These are phyloP conservation scores for Scleroderma citrinum DNA, from an alignment of 768 basidiomycete species.

Conservation along the genomic window DNA sequence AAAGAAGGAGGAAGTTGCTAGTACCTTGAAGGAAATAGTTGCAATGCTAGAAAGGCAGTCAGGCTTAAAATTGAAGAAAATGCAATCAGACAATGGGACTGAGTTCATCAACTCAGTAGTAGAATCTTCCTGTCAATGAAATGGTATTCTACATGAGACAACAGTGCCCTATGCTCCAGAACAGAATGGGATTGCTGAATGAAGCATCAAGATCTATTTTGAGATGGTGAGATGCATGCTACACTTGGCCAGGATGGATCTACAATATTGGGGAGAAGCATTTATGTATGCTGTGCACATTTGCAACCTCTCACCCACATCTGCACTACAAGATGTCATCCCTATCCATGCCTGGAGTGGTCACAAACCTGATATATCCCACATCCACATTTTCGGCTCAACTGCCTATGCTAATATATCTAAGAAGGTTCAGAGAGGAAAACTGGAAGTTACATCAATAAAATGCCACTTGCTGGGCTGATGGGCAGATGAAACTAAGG, in stretches of 20 bases:
- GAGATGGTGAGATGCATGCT: neutral
- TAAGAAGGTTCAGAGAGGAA: conserved; percentile 14
- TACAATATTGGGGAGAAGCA: conserved; percentile 9
- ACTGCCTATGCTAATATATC: conserved; percentile 25
- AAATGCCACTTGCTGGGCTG: conserved; percentile 3
- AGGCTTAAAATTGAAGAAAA: neutral
- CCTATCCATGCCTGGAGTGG: conserved; percentile 17
- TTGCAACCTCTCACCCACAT: conserved; percentile 9
- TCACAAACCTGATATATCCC: conserved; percentile 22
- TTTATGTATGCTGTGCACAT: conserved; percentile 12
- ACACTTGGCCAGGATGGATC: neutral
- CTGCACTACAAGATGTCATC: conserved; percentile 9
- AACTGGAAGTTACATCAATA: conserved; percentile 7
- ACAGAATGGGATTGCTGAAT: conserved; percentile 22
- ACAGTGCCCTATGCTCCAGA: conserved; percentile 17
- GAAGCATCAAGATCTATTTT: neutral
- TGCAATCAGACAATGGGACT: conserved; percentile 10
- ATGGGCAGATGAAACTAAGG: conserved; percentile 5
- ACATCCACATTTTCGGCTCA: conserved; percentile 29
- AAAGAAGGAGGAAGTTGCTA: conserved; percentile 8
- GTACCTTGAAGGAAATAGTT: conserved; percentile 6
- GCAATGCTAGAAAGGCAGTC: conserved; percentile 5
- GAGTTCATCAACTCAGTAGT: conserved; percentile 4
- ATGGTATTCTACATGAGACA: conserved; percentile 6
- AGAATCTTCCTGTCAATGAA: conserved; percentile 2